Evolutionary conservation across 495 filamentous ascomycete genomes (phyloP).

Genomic region (Trichocladium uniseriatum): DNA sequence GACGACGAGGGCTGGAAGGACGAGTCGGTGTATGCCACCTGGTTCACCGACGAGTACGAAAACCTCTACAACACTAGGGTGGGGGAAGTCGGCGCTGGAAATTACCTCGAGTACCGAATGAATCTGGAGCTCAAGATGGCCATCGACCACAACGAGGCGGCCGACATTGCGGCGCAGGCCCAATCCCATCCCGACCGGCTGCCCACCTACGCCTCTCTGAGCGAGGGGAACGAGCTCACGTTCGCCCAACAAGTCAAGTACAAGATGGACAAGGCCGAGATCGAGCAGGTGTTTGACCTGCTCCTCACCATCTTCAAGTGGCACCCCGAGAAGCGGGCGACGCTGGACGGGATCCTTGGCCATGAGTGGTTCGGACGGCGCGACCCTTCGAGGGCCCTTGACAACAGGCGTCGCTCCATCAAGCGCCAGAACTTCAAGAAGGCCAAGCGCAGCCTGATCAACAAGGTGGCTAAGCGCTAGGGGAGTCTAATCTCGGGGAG

Average conservation of each 20-base stretch:
- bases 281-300: conserved; percentile 16
- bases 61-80: neutral
- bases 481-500: no score
- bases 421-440: no score
- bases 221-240: neutral
- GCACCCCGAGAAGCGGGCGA: conserved; percentile 14
- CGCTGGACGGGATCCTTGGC: neutral
- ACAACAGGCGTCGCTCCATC: no score
- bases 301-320: conserved; percentile 15
- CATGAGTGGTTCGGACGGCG: conserved; percentile 26
- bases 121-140: neutral
- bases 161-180: neutral
- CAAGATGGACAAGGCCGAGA: conserved; percentile 10
- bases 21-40: neutral
- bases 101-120: neutral
- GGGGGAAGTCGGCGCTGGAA: neutral
- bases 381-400: no score
- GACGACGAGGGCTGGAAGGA: neutral
- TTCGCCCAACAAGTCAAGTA: conserved; percentile 1
- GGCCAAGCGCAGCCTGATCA: no score
- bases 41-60: neutral
- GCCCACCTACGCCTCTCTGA: neutral
- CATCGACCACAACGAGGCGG: neutral
- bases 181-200: conserved; percentile 1
- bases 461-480: no score